These are phyloP conservation scores for Blastomyces emzantsi DNA, from an alignment of 2,329 filamentous ascomycete genomes.

Conservation along the genomic window DNA sequence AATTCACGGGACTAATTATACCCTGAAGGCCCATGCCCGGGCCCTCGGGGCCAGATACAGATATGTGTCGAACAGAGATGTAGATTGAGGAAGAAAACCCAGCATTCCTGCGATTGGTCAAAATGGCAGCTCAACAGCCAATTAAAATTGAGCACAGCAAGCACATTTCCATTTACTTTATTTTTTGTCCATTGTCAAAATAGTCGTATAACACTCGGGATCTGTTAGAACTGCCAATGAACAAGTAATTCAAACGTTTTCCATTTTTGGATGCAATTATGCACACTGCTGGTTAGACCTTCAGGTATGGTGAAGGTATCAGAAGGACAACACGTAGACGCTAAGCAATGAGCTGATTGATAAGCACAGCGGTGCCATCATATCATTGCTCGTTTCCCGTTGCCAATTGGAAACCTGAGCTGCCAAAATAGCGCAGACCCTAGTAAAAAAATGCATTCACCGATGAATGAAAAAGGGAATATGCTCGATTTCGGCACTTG, in stretches of 20 bases:
- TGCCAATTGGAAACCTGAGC: background rate
- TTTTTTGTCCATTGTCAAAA: background rate
- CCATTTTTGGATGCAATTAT: background rate
- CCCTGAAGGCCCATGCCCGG: background rate
- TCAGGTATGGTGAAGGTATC: no score
- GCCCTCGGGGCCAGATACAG: background rate
- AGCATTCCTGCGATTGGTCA: no score
- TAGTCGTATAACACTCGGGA: background rate
- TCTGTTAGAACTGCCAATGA: background rate
- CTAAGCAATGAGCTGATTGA: background rate
- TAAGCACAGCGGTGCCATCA: background rate
- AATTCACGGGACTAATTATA: background rate
- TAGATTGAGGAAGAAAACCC: no score
- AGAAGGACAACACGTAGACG: background rate
- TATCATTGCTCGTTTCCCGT: no score
- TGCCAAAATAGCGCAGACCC: background rate
- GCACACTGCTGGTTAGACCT: background rate
- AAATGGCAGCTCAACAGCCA: no score
- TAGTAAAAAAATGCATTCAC: background rate
- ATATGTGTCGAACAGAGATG: background rate
- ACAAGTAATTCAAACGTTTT: background rate
- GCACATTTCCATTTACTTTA: background rate
- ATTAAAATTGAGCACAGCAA: no score
- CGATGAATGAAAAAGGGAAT: background rate
- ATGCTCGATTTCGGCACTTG: background rate